Conservation (phyloP, 768 basidiomycete species). For the Tubosaeta sp. region DNA sequence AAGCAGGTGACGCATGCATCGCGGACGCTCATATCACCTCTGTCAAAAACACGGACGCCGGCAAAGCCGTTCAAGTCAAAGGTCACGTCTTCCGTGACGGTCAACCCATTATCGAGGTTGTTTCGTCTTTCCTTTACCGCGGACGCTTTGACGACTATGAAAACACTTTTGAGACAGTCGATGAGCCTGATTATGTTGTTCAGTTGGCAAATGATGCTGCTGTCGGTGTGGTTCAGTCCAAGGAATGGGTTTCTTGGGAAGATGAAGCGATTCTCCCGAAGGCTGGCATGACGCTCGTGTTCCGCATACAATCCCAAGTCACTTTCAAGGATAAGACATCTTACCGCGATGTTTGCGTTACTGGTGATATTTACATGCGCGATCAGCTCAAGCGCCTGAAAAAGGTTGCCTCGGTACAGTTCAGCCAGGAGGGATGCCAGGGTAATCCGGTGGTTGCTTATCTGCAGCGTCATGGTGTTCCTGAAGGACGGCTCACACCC, state of each 20-base stretch:
- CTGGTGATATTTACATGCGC: conserved; percentile 82
- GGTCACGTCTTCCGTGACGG: conserved; percentile 76
- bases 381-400: conserved; percentile 85
- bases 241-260: conserved; percentile 98
- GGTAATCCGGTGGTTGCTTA: conserved; percentile 95
- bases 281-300: conserved; percentile 79
- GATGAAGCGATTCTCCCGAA: conserved; percentile 73
- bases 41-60: conserved; percentile 84
- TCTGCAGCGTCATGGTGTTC: conserved; percentile 83
- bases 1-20: conserved; percentile 85
- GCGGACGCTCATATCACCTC: conserved; percentile 87
- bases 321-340: conserved; percentile 89
- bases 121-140: conserved; percentile 95
- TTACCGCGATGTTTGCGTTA: conserved; percentile 75
- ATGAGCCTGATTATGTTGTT: conserved; percentile 87
- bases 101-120: conserved; percentile 85
- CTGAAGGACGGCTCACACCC: conserved; percentile 71
- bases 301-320: conserved; percentile 83
- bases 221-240: conserved; percentile 88
- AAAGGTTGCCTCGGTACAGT: conserved; percentile 85
- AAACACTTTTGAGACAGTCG: conserved; percentile 92
- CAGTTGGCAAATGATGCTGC: conserved; percentile 69
- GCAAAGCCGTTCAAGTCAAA: conserved; percentile 90
- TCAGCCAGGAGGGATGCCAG: conserved; percentile 79
- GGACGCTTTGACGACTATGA: conserved; percentile 91